Percentiles rank a stretch among this genome's conserved stretches.
Evolutionary conservation across 805 yeast genomes (phyloP).

Genomic region (Jamesozyma lodderae): DNA sequence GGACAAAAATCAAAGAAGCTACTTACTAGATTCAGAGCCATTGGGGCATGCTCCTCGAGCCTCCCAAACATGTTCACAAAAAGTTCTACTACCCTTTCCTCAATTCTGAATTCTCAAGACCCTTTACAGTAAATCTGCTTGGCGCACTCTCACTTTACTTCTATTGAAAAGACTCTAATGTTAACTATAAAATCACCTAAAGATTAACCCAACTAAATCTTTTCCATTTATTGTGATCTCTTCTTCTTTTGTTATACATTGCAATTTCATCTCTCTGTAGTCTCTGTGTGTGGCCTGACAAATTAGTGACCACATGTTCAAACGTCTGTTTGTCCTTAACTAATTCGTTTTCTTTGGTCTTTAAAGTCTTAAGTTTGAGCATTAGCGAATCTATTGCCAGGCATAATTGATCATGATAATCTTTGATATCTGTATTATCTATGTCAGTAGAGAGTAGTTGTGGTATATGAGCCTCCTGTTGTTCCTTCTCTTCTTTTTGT

Average conservation of each 20-base stretch:
- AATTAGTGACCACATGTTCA: slow-evolving; percentile 80
- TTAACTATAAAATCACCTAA: no score
- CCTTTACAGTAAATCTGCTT: no score
- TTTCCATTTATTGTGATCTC: slow-evolving; percentile 9
- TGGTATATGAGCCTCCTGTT: slow-evolving; percentile 16
- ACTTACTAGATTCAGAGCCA: no score
- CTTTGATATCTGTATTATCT: slow-evolving; percentile 6
- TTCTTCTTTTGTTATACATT: slow-evolving; percentile 29
- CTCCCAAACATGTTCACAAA: no score
- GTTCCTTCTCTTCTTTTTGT: slow-evolving; percentile 10
- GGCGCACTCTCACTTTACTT: no score
- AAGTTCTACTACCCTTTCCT: no score
- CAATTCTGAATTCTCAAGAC: no score
- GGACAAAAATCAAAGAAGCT: no score
- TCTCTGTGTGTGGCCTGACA: slow-evolving; percentile 85
- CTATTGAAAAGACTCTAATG: no score
- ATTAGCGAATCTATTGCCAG: slow-evolving; percentile 20
- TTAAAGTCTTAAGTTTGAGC: slow-evolving; percentile 30
- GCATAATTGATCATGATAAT: slow-evolving; percentile 23
- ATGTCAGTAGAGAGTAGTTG: slow-evolving; percentile 6
- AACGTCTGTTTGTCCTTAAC: slow-evolving; percentile 63
- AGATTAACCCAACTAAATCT: slow-evolving; percentile 9
- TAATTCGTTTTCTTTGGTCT: slow-evolving; percentile 36
- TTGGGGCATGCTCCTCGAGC: no score
- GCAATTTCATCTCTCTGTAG: slow-evolving; percentile 45